These are phyloP conservation scores for Penicillium dipodomyicola DNA, from an alignment of 495 filamentous ascomycete species.

Conservation along the genomic window DNA sequence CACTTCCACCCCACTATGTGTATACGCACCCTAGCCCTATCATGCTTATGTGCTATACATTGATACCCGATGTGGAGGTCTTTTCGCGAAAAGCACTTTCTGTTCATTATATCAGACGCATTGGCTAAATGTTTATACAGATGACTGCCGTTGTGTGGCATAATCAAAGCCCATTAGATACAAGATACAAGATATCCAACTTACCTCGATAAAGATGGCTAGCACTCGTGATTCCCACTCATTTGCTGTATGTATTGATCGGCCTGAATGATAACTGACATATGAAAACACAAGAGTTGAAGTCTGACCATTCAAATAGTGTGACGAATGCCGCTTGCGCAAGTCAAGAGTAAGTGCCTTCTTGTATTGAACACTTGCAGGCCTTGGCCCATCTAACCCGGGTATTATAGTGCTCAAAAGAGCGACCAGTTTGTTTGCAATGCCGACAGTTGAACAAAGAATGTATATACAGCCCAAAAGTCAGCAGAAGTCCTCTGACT, in stretches of 20 bases:
- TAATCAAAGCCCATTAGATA: slow-evolving; percentile 37
- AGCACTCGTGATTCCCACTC: slow-evolving; percentile 50
- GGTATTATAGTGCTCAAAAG: slow-evolving; percentile 46
- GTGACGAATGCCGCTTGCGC: slow-evolving; percentile 50
- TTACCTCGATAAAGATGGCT: slow-evolving; percentile 40
- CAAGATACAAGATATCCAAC: slow-evolving; percentile 24
- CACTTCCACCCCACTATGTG: neutral
- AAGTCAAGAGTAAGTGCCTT: slow-evolving; percentile 45
- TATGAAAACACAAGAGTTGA: neutral
- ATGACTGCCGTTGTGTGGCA: slow-evolving; percentile 40
- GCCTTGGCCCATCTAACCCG: slow-evolving; percentile 7
- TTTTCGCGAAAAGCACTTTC: slow-evolving; percentile 3
- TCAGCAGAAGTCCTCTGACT: slow-evolving; percentile 47
- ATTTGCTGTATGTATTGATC: slow-evolving; percentile 42
- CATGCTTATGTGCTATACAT: slow-evolving; percentile 9
- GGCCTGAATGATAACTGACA: neutral
- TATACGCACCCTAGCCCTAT: slow-evolving; percentile 1
- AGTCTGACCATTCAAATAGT: slow-evolving; percentile 25
- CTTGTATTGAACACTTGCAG: neutral
- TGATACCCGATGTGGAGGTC: slow-evolving; percentile 4
- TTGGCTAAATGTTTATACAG: slow-evolving; percentile 30
- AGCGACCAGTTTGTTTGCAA: slow-evolving; percentile 44
- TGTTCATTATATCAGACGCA: slow-evolving; percentile 4
- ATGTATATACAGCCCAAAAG: slow-evolving; percentile 51
- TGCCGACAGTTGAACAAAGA: slow-evolving; percentile 46